Percentiles rank a stretch among this genome's conserved stretches.
phyloP scores from a whole-genome alignment of 371 early-diverging fungal genomes.

The Haplosporangium sp. region DNA sequence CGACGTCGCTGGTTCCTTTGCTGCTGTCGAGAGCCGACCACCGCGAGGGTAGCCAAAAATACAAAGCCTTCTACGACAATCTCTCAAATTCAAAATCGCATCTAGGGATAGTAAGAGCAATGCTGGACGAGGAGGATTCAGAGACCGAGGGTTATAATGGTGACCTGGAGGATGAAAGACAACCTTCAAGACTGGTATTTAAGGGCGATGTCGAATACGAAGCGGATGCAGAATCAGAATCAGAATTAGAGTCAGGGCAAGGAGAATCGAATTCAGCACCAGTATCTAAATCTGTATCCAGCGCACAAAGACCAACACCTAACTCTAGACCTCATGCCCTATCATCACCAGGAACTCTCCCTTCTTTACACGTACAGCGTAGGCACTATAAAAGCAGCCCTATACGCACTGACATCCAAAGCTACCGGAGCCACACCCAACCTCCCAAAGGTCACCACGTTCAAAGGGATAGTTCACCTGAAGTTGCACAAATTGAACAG shows the following conservation, averaged over 20 bases:
- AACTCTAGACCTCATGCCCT: neutral
- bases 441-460: neutral
- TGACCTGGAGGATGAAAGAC: neutral
- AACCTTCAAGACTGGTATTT: neutral
- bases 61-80: neutral
- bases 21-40: neutral
- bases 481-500: neutral
- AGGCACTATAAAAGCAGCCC: neutral
- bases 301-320: neutral
- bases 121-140: neutral
- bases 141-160: neutral
- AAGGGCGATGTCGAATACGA: neutral
- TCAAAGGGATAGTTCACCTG: neutral
- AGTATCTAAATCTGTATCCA: neutral
- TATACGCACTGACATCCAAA: neutral
- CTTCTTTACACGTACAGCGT: neutral
- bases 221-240: slow-evolving; percentile 1
- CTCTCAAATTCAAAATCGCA: neutral
- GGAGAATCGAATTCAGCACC: neutral
- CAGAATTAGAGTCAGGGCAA: slow-evolving; percentile 1
- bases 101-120: no score
- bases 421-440: neutral
- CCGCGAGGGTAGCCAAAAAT: neutral
- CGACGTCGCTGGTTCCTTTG: neutral
- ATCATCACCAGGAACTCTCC: neutral